Base-by-base conservation (phyloP, 768 basidiomycete species). In the Auricularia auricula-judae region DNA sequence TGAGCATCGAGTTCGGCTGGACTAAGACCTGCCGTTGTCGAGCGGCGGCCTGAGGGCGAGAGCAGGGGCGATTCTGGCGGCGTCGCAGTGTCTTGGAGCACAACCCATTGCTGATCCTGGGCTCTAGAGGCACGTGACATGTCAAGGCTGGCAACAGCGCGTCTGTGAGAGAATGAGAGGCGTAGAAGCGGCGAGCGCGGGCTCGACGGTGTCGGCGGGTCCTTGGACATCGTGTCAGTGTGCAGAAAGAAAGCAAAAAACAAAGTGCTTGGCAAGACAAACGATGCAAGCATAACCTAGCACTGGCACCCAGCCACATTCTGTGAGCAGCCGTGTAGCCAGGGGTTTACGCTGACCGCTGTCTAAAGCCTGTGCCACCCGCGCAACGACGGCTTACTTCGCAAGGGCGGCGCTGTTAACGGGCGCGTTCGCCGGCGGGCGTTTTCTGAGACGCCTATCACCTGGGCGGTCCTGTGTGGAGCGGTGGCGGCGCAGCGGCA, bases 1-100 rank as follows among this genome's bases (percentile, higher is more conserved):
- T 84, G 81, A 63, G 77, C 70, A 70, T 82, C 79, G 62, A 80
- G 72, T 61, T 80, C 73, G 71, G 81, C 70, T 64, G 73, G 73
- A 53, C 74, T 75, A 47, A 76, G 74, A 7, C 23, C 29, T 29
- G 56, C 23, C 23, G 56, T 59, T 10, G 14, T 14, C 11, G 29
- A 33, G 56, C 56, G 56, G 23, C 56, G 56, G 56, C 56, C 23
- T 21, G 29, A 33, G 5, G 56, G 56, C 8, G 29, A 8, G 7
- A 59, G 23, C 2, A 59, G 56, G 8, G 56, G 56, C 56, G 56
- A 59, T 18, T 51, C 47, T 4, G 47, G 47, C 47, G 47, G 47
- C 39, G 39, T 42, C 39, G 39, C 39, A 5, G 47, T 51, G 11
- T 51, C 47, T 12, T 51, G 8, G 10, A 51, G 18, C 10, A 51